Conservation (phyloP, 805 yeast genomes). For the Ogataea paraovalis region DNA sequence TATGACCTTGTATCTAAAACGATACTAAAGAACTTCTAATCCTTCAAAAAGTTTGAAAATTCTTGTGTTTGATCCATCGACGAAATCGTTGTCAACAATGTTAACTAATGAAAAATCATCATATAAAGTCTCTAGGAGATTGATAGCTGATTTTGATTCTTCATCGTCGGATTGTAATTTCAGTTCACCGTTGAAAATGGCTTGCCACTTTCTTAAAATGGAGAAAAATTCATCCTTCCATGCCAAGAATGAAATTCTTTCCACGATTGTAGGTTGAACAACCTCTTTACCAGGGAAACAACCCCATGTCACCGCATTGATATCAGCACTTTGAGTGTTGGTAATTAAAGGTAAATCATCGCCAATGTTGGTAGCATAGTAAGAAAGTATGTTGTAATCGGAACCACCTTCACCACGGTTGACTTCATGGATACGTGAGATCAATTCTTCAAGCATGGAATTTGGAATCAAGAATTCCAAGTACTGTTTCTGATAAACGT, state of each 20-base stretch:
- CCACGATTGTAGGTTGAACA: slow-evolving; percentile 94
- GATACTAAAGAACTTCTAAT: not conserved
- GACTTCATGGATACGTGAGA: slow-evolving; percentile 41
- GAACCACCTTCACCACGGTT: slow-evolving; percentile 32
- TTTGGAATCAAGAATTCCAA: slow-evolving; percentile 79
- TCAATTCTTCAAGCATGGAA: slow-evolving; percentile 32
- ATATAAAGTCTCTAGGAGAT: slow-evolving; percentile 44
- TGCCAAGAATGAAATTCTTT: slow-evolving; percentile 84
- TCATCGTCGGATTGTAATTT: slow-evolving; percentile 14
- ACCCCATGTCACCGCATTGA: slow-evolving; percentile 98
- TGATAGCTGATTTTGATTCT: slow-evolving; percentile 26
- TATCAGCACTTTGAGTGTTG: slow-evolving; percentile 64
- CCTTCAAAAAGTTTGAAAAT: slow-evolving; percentile 53
- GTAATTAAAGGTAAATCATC: slow-evolving; percentile 54
- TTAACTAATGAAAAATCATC: slow-evolving; percentile 72
- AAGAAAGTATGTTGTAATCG: slow-evolving; percentile 57
- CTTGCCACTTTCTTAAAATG: slow-evolving; percentile 73
- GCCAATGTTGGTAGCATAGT: slow-evolving; percentile 64
- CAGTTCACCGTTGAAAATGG: slow-evolving; percentile 32
- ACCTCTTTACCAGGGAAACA: slow-evolving; percentile 95
- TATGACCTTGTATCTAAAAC: not conserved
- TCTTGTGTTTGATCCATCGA: slow-evolving; percentile 44
- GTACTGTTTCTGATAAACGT: slow-evolving; percentile 92
- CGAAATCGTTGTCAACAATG: slow-evolving; percentile 83
- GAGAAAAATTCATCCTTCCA: slow-evolving; percentile 96